These are phyloP conservation scores for Pyrenochaeta sp. DNA, from an alignment of 2,329 filamentous ascomycete genomes.

Conservation along the genomic window DNA sequence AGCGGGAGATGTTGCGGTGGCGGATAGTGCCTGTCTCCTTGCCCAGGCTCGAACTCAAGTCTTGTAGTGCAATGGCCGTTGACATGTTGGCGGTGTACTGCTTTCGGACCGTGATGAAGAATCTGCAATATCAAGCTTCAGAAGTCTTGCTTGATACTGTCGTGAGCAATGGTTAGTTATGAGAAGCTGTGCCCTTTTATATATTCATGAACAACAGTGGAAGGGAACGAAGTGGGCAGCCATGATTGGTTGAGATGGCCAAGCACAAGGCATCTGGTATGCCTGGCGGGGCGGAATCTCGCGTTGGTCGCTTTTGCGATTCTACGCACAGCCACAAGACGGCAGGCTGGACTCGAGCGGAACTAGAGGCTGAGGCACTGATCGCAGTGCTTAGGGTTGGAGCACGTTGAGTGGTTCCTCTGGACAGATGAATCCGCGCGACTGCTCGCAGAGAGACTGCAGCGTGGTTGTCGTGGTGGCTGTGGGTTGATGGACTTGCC, in stretches of 20 bases:
- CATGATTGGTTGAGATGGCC: conserved; percentile 12
- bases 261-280: conserved; percentile 2
- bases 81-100: conserved; percentile 16
- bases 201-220: too few relatives aligned
- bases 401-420: background rate
- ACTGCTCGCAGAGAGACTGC: too few relatives aligned
- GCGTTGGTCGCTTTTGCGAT: conserved; percentile 20
- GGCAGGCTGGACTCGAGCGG: conserved; percentile 6
- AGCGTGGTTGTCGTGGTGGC: too few relatives aligned
- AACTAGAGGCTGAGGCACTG: background rate
- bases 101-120: background rate
- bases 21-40: conserved; percentile 12
- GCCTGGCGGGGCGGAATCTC: conserved; percentile 19
- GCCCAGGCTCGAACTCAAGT: conserved; percentile 9
- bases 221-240: too few relatives aligned
- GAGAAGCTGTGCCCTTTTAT: too few relatives aligned
- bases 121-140: background rate
- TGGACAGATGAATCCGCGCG: too few relatives aligned
- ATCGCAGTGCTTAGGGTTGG: background rate
- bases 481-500: too few relatives aligned
- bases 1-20: conserved; percentile 14
- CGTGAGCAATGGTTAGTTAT: too few relatives aligned
- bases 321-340: conserved; percentile 17
- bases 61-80: conserved; percentile 27
- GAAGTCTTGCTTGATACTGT: background rate